Evolutionary conservation across 805 yeast species (phyloP).

Genomic region (Millerozyma miso): DNA sequence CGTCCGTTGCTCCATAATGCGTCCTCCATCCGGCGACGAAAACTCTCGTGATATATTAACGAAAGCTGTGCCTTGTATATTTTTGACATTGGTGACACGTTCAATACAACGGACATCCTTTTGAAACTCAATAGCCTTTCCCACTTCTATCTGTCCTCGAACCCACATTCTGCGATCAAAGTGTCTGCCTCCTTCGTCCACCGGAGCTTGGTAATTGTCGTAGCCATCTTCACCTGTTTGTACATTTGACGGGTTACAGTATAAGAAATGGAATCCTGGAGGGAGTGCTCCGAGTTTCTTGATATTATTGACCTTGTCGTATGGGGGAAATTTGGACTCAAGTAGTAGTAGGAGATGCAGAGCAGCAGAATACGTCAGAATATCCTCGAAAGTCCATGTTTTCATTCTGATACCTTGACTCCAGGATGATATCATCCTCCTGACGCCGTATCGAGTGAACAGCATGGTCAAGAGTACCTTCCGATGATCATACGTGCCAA

Average conservation of each 20-base stretch:
- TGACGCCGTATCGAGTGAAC: too few relatives aligned
- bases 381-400: constrained; percentile 18
- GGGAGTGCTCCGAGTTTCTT: constrained; percentile 16
- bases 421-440: constrained; percentile 12
- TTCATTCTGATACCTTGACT: constrained; percentile 11
- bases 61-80: constrained; percentile 33
- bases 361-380: constrained; percentile 16
- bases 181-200: constrained; percentile 15
- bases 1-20: constrained; percentile 50
- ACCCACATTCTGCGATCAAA: constrained; percentile 76
- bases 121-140: constrained; percentile 21
- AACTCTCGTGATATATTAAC: constrained; percentile 57
- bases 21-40: constrained; percentile 18
- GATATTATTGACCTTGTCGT: neutral
- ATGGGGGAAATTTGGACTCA: constrained; percentile 8
- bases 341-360: constrained; percentile 15
- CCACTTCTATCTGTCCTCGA: constrained; percentile 55
- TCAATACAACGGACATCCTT: constrained; percentile 52
- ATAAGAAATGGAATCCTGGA: constrained; percentile 63
- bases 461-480: too few relatives aligned
- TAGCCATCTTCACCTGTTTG: constrained; percentile 70
- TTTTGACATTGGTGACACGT: constrained; percentile 38
- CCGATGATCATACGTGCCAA: neutral
- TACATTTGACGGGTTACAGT: constrained; percentile 53
- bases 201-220: constrained; percentile 73